These are phyloP conservation scores for Trypanosoma melophagium DNA, from an alignment of 208 protist genomes.

Conservation along the genomic window DNA sequence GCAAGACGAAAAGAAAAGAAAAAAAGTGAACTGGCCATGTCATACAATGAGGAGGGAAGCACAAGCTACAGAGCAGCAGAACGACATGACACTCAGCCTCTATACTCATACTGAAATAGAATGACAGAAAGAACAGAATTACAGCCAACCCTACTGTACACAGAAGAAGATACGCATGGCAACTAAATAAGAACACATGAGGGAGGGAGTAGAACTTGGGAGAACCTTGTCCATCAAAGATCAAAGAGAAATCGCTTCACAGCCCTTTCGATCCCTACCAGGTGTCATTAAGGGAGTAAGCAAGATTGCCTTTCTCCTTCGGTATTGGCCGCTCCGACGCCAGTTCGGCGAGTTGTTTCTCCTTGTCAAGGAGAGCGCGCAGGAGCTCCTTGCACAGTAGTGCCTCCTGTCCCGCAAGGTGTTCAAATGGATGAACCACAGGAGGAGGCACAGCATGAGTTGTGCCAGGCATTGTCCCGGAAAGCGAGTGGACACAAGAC, in stretches of 20 bases:
- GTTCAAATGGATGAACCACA: conserved; percentile 18
- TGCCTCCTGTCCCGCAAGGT: conserved; percentile 20
- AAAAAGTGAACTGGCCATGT: background rate
- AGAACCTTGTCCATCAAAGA: too few relatives aligned
- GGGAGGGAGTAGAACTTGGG: background rate
- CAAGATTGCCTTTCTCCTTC: background rate
- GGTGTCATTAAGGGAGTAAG: background rate
- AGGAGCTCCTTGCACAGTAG: conserved; percentile 55
- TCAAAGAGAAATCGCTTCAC: too few relatives aligned
- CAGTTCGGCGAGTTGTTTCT: conserved; percentile 58
- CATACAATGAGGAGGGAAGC: background rate
- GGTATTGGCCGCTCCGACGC: conserved; percentile 35
- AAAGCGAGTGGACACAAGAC: background rate
- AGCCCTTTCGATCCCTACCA: background rate
- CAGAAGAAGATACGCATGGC: background rate
- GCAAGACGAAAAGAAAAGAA: background rate
- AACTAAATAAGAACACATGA: background rate
- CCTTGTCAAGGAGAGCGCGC: conserved; percentile 69
- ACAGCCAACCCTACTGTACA: conserved; percentile 14
- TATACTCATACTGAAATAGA: background rate
- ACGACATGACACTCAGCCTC: conserved; percentile 1
- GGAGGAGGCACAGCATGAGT: background rate
- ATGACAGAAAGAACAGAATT: conserved; percentile 1
- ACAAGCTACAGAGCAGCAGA: too few relatives aligned
- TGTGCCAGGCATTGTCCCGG: background rate